phyloP scores from a whole-genome alignment of 2,329 filamentous ascomycete genomes.

The Fusarium papillatum region DNA sequence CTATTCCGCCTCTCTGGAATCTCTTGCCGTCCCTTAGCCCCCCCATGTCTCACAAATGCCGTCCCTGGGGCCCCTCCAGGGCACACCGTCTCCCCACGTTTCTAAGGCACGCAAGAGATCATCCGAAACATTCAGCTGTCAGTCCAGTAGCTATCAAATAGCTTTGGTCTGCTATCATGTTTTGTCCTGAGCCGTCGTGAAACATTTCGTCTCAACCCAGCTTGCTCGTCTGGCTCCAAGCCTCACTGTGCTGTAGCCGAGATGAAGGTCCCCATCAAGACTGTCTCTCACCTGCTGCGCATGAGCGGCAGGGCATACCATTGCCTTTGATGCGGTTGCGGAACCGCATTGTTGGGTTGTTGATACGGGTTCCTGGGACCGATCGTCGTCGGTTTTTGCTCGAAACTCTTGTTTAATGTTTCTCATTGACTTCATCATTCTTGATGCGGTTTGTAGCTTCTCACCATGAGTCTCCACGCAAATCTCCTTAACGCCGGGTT shows the following conservation, averaged over 20 bases:
- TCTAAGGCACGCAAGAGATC: conserved; percentile 23
- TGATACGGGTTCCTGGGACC: conserved; percentile 9
- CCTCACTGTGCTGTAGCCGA: conserved; percentile 6
- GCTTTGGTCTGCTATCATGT: not conserved
- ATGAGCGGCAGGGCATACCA: conserved; percentile 13
- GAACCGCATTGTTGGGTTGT: conserved; percentile 14
- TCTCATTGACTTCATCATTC: not conserved
- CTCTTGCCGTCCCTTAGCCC: conserved; percentile 14
- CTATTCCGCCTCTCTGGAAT: conserved; percentile 28
- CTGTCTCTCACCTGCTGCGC: conserved; percentile 7
- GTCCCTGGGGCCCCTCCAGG: conserved; percentile 4
- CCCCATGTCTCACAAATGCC: conserved; percentile 19
- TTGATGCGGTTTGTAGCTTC: not conserved
- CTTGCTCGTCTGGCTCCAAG: not conserved
- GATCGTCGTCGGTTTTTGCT: conserved; percentile 5
- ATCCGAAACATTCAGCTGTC: conserved; percentile 22
- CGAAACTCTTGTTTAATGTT: not conserved
- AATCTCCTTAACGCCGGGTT: conserved; percentile 7
- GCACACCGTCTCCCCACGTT: conserved; percentile 18
- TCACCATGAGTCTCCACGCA: not conserved
- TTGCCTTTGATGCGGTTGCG: not conserved
- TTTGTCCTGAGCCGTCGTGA: conserved; percentile 6
- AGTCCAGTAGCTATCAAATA: conserved; percentile 19
- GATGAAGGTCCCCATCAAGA: not conserved
- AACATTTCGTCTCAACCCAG: conserved; percentile 6